Evolutionary conservation across 169 alveolate species (phyloP).

Genomic region (Plasmodium sp.): DNA sequence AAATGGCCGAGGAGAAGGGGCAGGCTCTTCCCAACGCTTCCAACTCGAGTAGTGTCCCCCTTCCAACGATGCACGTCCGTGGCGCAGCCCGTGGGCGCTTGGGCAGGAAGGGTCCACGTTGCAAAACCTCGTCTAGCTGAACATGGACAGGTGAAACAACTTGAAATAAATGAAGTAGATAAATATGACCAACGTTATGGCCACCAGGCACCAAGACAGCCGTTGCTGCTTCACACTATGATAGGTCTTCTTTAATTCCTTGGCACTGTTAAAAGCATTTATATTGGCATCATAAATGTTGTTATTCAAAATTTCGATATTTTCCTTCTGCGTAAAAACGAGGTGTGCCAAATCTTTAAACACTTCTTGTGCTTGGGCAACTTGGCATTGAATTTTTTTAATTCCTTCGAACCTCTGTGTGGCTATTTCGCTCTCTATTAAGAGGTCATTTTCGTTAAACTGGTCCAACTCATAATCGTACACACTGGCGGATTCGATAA

Average conservation of each 20-base stretch:
- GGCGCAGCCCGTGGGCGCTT: background rate
- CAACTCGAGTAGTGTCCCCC: background rate
- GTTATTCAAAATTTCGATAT: conserved; percentile 47
- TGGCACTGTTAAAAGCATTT: conserved; percentile 55
- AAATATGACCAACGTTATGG: conserved; percentile 29
- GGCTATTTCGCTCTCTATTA: conserved; percentile 61
- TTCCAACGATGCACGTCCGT: background rate
- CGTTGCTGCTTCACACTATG: conserved; percentile 58
- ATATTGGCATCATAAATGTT: conserved; percentile 59
- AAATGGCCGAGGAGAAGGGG: background rate
- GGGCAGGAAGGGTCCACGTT: background rate
- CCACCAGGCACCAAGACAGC: conserved; percentile 54
- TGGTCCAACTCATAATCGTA: conserved; percentile 73
- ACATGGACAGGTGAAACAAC: conserved; percentile 28
- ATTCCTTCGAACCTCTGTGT: conserved; percentile 50
- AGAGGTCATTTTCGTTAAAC: conserved; percentile 57
- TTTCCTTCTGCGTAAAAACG: conserved; percentile 71
- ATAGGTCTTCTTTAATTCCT: conserved; percentile 70
- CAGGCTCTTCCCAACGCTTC: background rate
- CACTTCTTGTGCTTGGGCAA: conserved; percentile 75
- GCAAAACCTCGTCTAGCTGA: background rate
- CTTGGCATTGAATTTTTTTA: conserved; percentile 74
- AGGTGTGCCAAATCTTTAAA: conserved; percentile 70
- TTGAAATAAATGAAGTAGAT: conserved; percentile 62
- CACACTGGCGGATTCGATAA: conserved; percentile 58